Percentiles rank a stretch among this genome's conserved stretches.
Conservation (phyloP, 2,329 filamentous ascomycete species). For the Stagonosporopsis rhizophila region DNA sequence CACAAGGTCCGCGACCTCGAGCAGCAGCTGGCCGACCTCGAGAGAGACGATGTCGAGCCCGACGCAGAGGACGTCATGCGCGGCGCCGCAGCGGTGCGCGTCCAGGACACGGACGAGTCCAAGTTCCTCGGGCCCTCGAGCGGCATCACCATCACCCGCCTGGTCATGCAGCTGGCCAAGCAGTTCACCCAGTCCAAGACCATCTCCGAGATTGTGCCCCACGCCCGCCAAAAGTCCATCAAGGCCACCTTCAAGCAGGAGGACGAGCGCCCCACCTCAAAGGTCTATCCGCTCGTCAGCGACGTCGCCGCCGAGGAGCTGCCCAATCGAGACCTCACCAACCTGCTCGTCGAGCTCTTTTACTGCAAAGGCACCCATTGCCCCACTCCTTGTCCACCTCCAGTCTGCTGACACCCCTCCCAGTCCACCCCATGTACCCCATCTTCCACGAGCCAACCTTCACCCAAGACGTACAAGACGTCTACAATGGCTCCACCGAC, state of each 20-base stretch:
- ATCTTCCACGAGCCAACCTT: conserved; percentile 85
- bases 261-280: conserved; percentile 71
- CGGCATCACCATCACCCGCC: conserved; percentile 90
- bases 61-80: conserved; percentile 86
- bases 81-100: conserved; percentile 81
- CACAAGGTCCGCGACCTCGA: conserved; percentile 84
- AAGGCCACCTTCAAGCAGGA: conserved; percentile 73
- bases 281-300: conserved; percentile 90
- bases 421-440: conserved; percentile 88
- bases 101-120: conserved; percentile 85
- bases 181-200: conserved; percentile 88
- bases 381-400: background rate
- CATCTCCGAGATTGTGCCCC: conserved; percentile 90
- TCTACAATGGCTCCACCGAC: conserved; percentile 77
- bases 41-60: conserved; percentile 73
- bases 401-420: conserved; percentile 22
- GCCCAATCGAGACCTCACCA: conserved; percentile 75
- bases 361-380: conserved; percentile 73
- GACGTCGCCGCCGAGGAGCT: conserved; percentile 78
- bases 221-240: conserved; percentile 70
- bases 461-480: conserved; percentile 76
- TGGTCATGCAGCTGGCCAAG: conserved; percentile 97
- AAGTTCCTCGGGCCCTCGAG: conserved; percentile 93
- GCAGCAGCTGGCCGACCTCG: conserved; percentile 78
- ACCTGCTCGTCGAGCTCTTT: conserved; percentile 83